Evolutionary conservation across 1,139 yeast genomes (phyloP).

Genomic region (Debaryomyces coudertii): DNA sequence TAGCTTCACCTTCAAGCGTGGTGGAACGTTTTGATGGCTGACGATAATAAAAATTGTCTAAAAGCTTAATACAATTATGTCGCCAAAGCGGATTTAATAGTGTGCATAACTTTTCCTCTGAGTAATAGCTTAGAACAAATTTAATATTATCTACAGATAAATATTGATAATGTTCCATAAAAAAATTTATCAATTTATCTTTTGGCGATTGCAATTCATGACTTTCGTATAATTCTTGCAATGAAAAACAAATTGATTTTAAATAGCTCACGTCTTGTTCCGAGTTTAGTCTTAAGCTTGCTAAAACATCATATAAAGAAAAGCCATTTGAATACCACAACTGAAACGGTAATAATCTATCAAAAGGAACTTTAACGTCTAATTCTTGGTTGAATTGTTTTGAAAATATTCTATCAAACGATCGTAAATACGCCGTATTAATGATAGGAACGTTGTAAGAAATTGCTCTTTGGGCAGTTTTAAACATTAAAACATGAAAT

Average conservation of each 20-base stretch:
- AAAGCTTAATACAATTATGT: constrained; percentile 46
- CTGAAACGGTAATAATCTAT: constrained; percentile 42
- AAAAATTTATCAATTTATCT: constrained; percentile 47
- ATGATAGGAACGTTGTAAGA: constrained; percentile 33
- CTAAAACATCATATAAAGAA: constrained; percentile 45
- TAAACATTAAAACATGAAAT: constrained; percentile 26
- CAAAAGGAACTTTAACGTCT: constrained; percentile 20
- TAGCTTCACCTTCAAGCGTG: not conserved
- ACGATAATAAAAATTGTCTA: constrained; percentile 49
- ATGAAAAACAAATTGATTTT: constrained; percentile 40
- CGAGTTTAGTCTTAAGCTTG: constrained; percentile 25
- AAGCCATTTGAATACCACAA: constrained; percentile 50
- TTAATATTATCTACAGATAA: constrained; percentile 40
- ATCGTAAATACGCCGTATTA: constrained; percentile 36
- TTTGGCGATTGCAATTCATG: constrained; percentile 49
- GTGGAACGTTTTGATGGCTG: not conserved
- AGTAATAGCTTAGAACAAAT: constrained; percentile 51
- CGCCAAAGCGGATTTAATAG: constrained; percentile 59
- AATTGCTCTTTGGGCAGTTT: constrained; percentile 26
- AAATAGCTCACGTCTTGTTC: constrained; percentile 39
- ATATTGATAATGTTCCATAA: constrained; percentile 40
- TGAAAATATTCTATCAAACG: constrained; percentile 38
- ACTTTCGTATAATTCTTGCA: constrained; percentile 37
- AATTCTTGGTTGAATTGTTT: constrained; percentile 24
- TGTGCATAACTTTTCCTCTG: constrained; percentile 55